Evolutionary conservation across 495 filamentous ascomycete genomes (phyloP).

Genomic region (Parmelia sp.): DNA sequence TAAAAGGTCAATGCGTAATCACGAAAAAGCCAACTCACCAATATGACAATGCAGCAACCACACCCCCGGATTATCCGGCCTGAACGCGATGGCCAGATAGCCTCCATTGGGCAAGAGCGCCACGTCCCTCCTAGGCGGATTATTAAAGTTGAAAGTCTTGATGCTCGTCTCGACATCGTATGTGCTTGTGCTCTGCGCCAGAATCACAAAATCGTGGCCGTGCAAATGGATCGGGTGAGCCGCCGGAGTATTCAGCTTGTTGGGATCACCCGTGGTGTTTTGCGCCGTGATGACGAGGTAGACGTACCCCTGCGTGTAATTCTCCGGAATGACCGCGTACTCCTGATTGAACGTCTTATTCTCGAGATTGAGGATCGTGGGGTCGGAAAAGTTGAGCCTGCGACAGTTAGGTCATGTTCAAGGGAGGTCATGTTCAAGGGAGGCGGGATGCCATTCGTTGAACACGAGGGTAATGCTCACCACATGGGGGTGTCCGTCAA

Average conservation of each 20-base stretch:
- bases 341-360: constrained; percentile 2
- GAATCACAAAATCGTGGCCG: constrained; percentile 35
- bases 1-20: too few relatives aligned
- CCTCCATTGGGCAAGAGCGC: constrained; percentile 42
- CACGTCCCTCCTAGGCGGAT: constrained; percentile 49
- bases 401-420: too few relatives aligned
- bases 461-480: too few relatives aligned
- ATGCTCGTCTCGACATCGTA: constrained; percentile 21
- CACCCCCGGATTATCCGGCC: constrained; percentile 50
- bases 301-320: constrained; percentile 14
- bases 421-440: too few relatives aligned
- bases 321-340: constrained; percentile 10
- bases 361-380: constrained; percentile 23
- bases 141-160: constrained; percentile 34
- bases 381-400: constrained; percentile 25
- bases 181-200: constrained; percentile 23
- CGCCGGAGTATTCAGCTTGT: background rate
- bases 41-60: constrained; percentile 58
- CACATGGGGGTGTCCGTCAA: constrained; percentile 8
- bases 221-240: constrained; percentile 24
- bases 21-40: too few relatives aligned
- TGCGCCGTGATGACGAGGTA: constrained; percentile 13
- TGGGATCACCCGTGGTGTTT: background rate
- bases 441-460: too few relatives aligned
- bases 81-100: constrained; percentile 46